Conservation (phyloP, 2,329 filamentous ascomycete genomes). For the Calonectria ilicicola region DNA sequence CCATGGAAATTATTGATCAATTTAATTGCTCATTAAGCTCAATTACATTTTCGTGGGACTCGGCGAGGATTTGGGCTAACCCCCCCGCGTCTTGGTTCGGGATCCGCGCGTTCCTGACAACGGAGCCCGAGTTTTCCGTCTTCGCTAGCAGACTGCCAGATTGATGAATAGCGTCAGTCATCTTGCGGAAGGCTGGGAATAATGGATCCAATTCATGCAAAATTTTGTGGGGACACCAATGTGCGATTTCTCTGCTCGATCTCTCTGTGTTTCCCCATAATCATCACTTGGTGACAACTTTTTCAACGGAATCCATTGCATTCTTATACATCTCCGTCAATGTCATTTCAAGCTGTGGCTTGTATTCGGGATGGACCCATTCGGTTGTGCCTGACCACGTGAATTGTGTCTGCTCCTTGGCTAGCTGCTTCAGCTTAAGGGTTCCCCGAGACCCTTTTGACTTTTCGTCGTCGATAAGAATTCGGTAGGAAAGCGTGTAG, state of each 20-base stretch:
- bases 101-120: not conserved
- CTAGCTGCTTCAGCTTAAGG: not conserved
- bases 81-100: not conserved
- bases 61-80: no score
- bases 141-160: not conserved
- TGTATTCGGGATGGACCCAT: not conserved
- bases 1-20: no score
- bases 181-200: no score
- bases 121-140: not conserved
- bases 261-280: not conserved
- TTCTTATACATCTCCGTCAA: not conserved
- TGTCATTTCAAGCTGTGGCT: not conserved
- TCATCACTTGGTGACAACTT: not conserved
- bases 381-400: not conserved
- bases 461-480: not conserved
- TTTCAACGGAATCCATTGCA: not conserved
- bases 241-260: not conserved
- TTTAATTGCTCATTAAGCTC: no score
- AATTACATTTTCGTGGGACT: no score
- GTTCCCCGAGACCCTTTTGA: not conserved
- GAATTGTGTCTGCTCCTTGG: not conserved
- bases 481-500: not conserved
- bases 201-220: no score
- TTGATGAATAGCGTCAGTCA: no score
- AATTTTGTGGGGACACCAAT: not conserved